Base-by-base conservation (phyloP, 225 moss, liverwort and hornwort species). In the Pseudisothecium myosuroides region DNA sequence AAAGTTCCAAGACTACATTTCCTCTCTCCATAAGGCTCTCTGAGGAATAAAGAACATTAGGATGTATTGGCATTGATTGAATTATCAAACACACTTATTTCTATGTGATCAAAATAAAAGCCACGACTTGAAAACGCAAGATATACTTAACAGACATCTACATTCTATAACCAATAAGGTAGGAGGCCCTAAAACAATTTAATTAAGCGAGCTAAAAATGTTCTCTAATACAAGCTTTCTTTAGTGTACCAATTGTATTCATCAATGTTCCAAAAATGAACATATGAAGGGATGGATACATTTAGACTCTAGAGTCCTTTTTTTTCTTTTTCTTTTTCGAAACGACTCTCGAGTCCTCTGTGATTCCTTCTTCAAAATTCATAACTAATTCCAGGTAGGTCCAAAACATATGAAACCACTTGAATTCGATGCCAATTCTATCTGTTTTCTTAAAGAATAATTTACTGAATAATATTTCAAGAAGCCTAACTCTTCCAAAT, bases 171-270 rank as follows among this genome's bases (percentile, higher is more conserved):
- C 49, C 32, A 49, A 32, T 21, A 4, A 18, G 1, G 4, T 29
- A 47, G 11, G 29, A 74, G 18, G 29, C 18, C 4, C 6, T 12
- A 31, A 49, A 49, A 7, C 31, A 75, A 31, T 31, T 49, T n/a
- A n/a, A n/a, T n/a, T n/a, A n/a, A n/a, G n/a, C 0, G 31, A 0
- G 47, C 18, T 29, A 47, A 4, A 17, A 6, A 31, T 2, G 4
- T 31, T 10, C 29, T n/a, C n/a, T n/a, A n/a, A 73, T 29, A 45
- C 45, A 28, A 5, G n/a, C 28, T 43, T 43, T 16, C 10, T 43
- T 28, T 1, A 72, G 1, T 72, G 6, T 43, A 43, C 27, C 16
- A 43, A 43, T 43, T 72, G 9, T 16, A 43, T 45, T 28, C 28
- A 28, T 45, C 29, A 73, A 11, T n/a, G 67, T n/a, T 6, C 45